These are phyloP conservation scores for Oxalis stricta DNA, from an alignment of 441 rosid genomes.

Conservation along the genomic window DNA sequence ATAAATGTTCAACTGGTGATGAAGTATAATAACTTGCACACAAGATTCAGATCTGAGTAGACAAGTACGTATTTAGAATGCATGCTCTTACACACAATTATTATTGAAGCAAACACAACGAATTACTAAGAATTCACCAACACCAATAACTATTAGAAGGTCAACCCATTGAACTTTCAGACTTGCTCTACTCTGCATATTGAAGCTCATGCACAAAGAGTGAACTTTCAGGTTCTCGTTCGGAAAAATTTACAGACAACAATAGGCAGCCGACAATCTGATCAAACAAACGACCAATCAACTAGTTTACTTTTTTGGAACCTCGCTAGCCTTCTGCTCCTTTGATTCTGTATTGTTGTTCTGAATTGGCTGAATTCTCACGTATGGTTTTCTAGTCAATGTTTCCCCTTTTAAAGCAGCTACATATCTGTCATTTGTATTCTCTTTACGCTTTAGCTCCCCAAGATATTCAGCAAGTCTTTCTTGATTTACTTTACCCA, in stretches of 20 bases:
- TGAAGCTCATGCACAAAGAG: no score
- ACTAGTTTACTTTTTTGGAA: constrained; percentile 15
- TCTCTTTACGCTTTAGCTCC: constrained; percentile 79
- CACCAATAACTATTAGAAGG: no score
- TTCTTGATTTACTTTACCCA: constrained; percentile 83
- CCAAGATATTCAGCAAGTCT: constrained; percentile 84
- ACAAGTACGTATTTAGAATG: no score
- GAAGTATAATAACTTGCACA: no score
- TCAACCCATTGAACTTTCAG: no score
- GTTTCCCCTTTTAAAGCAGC: constrained; percentile 90
- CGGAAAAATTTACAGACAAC: neutral
- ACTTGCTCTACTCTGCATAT: no score
- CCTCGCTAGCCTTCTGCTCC: constrained; percentile 12
- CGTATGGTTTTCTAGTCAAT: constrained; percentile 73
- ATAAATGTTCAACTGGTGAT: no score
- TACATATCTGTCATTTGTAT: constrained; percentile 79
- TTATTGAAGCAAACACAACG: no score
- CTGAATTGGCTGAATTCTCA: constrained; percentile 61
- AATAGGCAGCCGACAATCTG: neutral
- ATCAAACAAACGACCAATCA: neutral
- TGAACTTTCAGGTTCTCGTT: neutral
- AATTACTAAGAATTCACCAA: no score
- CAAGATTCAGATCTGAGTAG: no score
- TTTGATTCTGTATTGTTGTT: constrained; percentile 10
- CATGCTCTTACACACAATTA: no score